phyloP scores from a whole-genome alignment of 2,329 filamentous ascomycete genomes.

The Alternaria atra region DNA sequence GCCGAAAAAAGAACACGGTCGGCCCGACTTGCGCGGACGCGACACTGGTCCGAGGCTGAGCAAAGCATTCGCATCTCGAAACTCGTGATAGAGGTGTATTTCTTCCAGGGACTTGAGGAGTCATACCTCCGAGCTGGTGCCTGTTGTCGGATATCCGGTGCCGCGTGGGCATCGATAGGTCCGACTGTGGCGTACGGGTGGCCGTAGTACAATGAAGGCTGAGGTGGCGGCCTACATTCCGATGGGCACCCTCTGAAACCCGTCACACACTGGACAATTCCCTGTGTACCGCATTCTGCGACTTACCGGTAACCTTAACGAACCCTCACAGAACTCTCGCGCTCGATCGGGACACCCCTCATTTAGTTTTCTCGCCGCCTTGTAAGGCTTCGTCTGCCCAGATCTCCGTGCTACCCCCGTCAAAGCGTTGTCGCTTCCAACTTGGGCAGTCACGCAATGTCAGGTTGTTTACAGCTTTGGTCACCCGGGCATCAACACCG shows the following conservation, averaged over 20 bases:
- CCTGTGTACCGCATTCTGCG: conserved; percentile 1
- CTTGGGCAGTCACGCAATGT: background rate
- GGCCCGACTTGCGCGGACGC: conserved; percentile 29
- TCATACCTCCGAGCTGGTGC: conserved; percentile 5
- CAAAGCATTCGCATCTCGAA: conserved; percentile 18
- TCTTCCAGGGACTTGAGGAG: background rate
- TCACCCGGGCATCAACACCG: conserved; percentile 15
- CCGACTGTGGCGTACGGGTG: background rate
- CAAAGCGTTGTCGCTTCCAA: background rate
- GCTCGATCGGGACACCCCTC: background rate
- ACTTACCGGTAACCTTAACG: background rate
- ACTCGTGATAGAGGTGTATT: conserved; percentile 15
- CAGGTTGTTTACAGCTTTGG: conserved; percentile 12
- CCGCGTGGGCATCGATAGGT: conserved; percentile 2
- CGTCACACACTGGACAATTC: background rate
- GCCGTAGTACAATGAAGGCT: background rate
- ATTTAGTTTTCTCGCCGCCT: conserved; percentile 13
- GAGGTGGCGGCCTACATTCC: background rate
- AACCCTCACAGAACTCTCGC: background rate
- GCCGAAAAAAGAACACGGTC: conserved; percentile 12
- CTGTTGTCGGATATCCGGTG: conserved; percentile 3
- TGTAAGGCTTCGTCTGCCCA: background rate
- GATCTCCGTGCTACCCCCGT: conserved; percentile 6
- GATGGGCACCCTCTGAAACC: background rate
- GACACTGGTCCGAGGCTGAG: conserved; percentile 23